Conservation (phyloP, 2,329 filamentous ascomycete genomes). For the Gnomoniopsis sp. region DNA sequence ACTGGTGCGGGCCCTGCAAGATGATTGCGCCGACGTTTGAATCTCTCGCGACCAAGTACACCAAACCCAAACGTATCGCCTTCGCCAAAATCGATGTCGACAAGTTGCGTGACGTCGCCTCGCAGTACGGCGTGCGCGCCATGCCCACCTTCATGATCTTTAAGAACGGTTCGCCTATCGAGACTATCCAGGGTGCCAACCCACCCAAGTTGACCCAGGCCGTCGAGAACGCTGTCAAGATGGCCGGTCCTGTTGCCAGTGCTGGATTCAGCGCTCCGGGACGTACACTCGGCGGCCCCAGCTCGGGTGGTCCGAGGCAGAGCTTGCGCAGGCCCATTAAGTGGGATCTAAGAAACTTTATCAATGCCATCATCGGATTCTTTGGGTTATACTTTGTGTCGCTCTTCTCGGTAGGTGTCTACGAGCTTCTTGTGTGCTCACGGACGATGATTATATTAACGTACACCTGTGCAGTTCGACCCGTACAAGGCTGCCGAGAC, state of each 20-base stretch:
- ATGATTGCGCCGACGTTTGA: slow-evolving; percentile 88
- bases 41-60: slow-evolving; percentile 73
- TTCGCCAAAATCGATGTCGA: slow-evolving; percentile 95
- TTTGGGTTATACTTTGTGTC: slow-evolving; percentile 60
- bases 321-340: slow-evolving; percentile 23
- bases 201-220: slow-evolving; percentile 70
- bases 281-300: slow-evolving; percentile 51
- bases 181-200: slow-evolving; percentile 81
- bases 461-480: slow-evolving; percentile 45
- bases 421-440: neutral
- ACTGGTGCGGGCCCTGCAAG: slow-evolving; percentile 94
- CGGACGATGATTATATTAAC: slow-evolving; percentile 7
- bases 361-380: slow-evolving; percentile 51
- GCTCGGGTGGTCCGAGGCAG: slow-evolving; percentile 22
- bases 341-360: slow-evolving; percentile 38
- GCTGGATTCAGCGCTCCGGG: slow-evolving; percentile 53
- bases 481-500: slow-evolving; percentile 58
- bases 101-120: slow-evolving; percentile 71
- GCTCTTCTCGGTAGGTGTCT: slow-evolving; percentile 52
- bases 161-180: slow-evolving; percentile 68
- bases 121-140: slow-evolving; percentile 74
- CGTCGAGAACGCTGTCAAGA: slow-evolving; percentile 66
- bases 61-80: slow-evolving; percentile 76
- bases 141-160: slow-evolving; percentile 96
- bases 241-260: slow-evolving; percentile 40